These are phyloP conservation scores for Leccinum sublutescens DNA, from an alignment of 768 basidiomycete species.

Conservation along the genomic window DNA sequence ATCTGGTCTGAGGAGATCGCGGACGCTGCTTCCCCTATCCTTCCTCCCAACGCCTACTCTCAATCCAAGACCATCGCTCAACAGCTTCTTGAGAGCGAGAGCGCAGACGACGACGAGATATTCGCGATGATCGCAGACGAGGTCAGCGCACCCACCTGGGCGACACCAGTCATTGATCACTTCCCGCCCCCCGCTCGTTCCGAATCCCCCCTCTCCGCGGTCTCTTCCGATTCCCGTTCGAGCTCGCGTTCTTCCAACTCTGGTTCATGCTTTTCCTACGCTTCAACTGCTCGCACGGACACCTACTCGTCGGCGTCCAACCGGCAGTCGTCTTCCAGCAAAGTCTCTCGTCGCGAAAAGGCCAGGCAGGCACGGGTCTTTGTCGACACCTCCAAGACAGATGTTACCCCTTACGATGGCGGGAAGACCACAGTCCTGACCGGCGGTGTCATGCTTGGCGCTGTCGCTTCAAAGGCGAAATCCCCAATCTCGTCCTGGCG, in stretches of 20 bases:
- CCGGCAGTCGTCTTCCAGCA: slow-evolving; percentile 43
- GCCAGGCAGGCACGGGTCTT: slow-evolving; percentile 69
- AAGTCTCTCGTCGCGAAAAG: slow-evolving; percentile 67
- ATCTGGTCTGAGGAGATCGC: slow-evolving; percentile 65
- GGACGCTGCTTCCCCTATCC: slow-evolving; percentile 20
- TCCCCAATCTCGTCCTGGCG: slow-evolving; percentile 52
- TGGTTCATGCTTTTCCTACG: slow-evolving; percentile 70
- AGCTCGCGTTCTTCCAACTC: slow-evolving; percentile 69
- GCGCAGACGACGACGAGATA: slow-evolving; percentile 68
- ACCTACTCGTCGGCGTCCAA: slow-evolving; percentile 42
- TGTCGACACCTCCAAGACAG: slow-evolving; percentile 70
- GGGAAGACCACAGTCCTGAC: slow-evolving; percentile 88
- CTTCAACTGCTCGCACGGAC: slow-evolving; percentile 54
- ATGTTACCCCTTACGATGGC: slow-evolving; percentile 83
- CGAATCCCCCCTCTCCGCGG: slow-evolving; percentile 56
- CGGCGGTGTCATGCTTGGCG: slow-evolving; percentile 84
- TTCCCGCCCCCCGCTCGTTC: slow-evolving; percentile 55
- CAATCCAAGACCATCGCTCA: slow-evolving; percentile 66
- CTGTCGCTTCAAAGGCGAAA: slow-evolving; percentile 37
- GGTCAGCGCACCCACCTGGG: slow-evolving; percentile 65
- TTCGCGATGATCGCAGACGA: slow-evolving; percentile 76
- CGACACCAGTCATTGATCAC: slow-evolving; percentile 58
- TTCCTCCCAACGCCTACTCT: slow-evolving; percentile 18
- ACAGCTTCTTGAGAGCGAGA: slow-evolving; percentile 68
- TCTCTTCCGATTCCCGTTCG: slow-evolving; percentile 51